Base-by-base conservation (phyloP, 2,329 filamentous ascomycete species). In the Neopestalotiopsis sp. region DNA sequence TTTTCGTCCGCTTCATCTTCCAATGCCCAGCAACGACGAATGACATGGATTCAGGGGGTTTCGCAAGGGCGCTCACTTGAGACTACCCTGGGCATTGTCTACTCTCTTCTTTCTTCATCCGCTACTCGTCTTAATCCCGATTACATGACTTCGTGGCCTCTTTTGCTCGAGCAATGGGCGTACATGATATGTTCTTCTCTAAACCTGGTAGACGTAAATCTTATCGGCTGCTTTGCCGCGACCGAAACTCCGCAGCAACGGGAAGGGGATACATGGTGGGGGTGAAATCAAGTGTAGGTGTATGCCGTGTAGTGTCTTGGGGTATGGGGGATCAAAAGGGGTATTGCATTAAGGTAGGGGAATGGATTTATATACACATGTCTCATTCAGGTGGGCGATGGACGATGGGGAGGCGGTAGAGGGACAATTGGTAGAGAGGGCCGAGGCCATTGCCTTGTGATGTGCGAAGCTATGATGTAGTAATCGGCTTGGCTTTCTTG, bases 131-230 rank as follows among this genome's bases (percentile, higher is more conserved):
- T 74, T 72, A 74, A 77, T 62, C 59, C 59, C 59, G 24, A 28
- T 34, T 79, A 79, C 77, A 79, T 79, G 77, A 79, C 71, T 79
- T 78, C 77, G 75, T 79, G 74, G 73, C 75, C 77, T 52, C 74
- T 34, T 56, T 56, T 69, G 20, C 68, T 69, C 57, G 64, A 67
- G 63, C 73, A 72, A 69, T 73, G 76, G 76, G 75, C 73, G 72
- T 79, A 78, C 77, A 79, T 77, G 76, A 78, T 71, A 72, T 77
- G 71, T 75, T 77, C 75, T 78, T 78, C 74, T 79, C 75, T 78
- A 78, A 76, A 74, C 72, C 74, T 69, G 72, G 69, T 71, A 71
- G 70, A 24, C 52, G 70, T 74, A 75, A 76, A 74, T 76, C 72
- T 76, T 74, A 73, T 73, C 74, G 70, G 71, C 73, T 74, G 72